A percentile compares a stretch with the other conserved stretches of the same genome.
Conservation (phyloP, 805 yeast species). For the Clavispora asparagi region DNA sequence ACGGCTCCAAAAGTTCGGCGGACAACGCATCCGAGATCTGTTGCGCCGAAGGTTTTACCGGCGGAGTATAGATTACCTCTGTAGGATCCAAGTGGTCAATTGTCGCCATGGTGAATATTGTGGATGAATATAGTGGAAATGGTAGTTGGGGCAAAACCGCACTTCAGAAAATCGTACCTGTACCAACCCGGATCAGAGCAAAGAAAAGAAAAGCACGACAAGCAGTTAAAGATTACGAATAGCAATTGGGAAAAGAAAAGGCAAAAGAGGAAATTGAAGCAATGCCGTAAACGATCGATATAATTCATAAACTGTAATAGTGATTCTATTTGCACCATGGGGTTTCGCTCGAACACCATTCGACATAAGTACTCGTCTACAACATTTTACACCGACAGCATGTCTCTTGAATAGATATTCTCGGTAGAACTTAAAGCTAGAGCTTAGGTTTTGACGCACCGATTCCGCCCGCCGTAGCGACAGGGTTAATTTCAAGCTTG, state of each 20-base stretch:
- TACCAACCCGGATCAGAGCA: neutral
- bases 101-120: neutral
- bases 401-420: no score
- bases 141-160: conserved; percentile 3
- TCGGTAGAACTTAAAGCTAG: conserved; percentile 12
- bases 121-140: neutral
- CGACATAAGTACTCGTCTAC: no score
- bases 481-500: conserved; percentile 48
- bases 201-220: no score
- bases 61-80: neutral
- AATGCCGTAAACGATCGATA: no score
- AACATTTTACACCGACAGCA: no score
- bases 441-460: conserved; percentile 43
- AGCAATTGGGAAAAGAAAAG: no score
- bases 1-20: conserved; percentile 55
- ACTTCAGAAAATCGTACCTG: neutral
- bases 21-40: conserved; percentile 1
- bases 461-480: conserved; percentile 57
- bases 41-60: neutral
- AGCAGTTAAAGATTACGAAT: no score
- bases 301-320: no score
- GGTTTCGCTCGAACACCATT: no score
- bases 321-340: no score
- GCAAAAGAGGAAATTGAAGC: no score
- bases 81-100: neutral